Evolutionary conservation across 23 red algal genomes (phyloP).

Genomic region (Agarophyton chilense): DNA sequence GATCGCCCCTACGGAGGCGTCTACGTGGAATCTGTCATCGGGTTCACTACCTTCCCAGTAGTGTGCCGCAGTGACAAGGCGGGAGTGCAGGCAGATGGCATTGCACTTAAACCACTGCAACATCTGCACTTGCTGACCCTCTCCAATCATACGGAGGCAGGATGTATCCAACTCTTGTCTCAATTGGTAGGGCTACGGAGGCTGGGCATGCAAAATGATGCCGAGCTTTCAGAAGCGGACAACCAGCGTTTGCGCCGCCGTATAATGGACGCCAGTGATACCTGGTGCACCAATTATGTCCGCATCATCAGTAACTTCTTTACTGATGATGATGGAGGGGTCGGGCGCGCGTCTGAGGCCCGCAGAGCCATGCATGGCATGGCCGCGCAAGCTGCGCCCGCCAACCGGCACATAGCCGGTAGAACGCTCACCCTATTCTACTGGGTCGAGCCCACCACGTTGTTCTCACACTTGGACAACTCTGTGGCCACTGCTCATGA

Average conservation of each 20-base stretch:
- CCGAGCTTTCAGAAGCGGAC: too few relatives aligned
- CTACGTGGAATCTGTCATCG: neutral
- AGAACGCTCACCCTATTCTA: neutral
- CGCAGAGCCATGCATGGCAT: neutral
- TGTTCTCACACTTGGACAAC: neutral
- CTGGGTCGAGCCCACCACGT: neutral
- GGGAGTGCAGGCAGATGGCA: neutral
- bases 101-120: neutral
- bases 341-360: neutral
- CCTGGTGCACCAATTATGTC: neutral
- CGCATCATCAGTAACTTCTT: neutral
- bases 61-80: neutral
- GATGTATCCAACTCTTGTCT: neutral
- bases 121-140: neutral
- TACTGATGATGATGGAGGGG: neutral
- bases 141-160: neutral
- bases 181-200: neutral
- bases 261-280: neutral
- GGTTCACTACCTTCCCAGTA: neutral
- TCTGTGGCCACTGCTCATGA: neutral
- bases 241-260: neutral
- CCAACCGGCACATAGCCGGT: neutral
- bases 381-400: neutral
- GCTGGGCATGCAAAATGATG: neutral
- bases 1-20: neutral